phyloP scores from a whole-genome alignment of 345 rosid genomes.

The Brassica cretica region DNA sequence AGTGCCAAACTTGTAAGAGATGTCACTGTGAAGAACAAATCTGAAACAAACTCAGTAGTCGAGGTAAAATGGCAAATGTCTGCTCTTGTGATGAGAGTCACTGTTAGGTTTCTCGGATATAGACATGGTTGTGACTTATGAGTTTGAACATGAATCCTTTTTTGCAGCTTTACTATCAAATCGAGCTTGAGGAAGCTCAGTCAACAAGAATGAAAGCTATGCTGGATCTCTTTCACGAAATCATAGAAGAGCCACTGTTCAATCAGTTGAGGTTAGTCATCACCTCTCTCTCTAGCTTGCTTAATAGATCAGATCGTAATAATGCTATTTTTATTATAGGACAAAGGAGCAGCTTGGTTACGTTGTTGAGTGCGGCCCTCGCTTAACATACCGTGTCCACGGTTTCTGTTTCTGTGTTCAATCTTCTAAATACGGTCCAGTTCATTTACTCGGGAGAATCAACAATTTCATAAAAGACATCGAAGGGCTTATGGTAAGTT shows the following conservation, averaged over 20 bases:
- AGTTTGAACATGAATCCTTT: slow-evolving; percentile 19
- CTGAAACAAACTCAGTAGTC: slow-evolving; percentile 84
- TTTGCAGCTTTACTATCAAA: slow-evolving; percentile 91
- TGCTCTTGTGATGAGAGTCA: slow-evolving; percentile 19
- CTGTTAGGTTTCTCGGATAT: slow-evolving; percentile 4
- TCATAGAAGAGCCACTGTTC: slow-evolving; percentile 88
- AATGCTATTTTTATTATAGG: slow-evolving; percentile 42
- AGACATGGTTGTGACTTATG: slow-evolving; percentile 28
- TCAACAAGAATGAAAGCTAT: slow-evolving; percentile 76
- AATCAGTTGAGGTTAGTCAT: slow-evolving; percentile 83
- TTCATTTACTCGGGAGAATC: slow-evolving; percentile 74
- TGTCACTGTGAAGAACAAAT: slow-evolving; percentile 78
- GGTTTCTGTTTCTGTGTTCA: slow-evolving; percentile 94
- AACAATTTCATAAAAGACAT: slow-evolving; percentile 72
- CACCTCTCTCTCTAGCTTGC: slow-evolving; percentile 11
- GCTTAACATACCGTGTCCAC: slow-evolving; percentile 64
- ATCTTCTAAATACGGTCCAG: slow-evolving; percentile 82
- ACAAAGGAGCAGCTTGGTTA: slow-evolving; percentile 99
- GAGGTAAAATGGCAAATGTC: slow-evolving; percentile 56
- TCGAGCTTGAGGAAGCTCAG: slow-evolving; percentile 74
- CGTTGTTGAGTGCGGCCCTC: slow-evolving; percentile 82
- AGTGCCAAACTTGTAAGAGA: slow-evolving; percentile 79
- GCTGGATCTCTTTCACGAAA: slow-evolving; percentile 90
- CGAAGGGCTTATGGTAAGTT: slow-evolving; percentile 65
- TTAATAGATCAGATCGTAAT: not conserved